These are phyloP conservation scores for Physaria fendleri DNA, from an alignment of 345 rosid genomes.

Conservation along the genomic window DNA sequence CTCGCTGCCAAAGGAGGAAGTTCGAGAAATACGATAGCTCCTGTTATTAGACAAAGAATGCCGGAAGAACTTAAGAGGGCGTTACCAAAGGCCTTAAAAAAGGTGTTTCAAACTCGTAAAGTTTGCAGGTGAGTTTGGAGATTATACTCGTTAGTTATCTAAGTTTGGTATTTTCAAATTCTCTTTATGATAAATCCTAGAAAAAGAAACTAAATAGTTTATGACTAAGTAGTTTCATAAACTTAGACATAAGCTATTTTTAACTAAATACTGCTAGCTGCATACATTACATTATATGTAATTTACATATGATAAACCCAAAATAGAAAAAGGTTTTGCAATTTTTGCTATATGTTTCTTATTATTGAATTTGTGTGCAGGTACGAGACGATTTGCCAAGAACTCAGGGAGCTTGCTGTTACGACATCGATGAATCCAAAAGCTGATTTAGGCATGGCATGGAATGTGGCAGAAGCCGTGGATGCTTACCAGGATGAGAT, in stretches of 20 bases:
- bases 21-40: conserved; percentile 17
- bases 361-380: conserved; percentile 34
- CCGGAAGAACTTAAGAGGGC: conserved; percentile 59
- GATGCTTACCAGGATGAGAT: conserved; percentile 58
- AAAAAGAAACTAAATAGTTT: no score
- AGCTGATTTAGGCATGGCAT: conserved; percentile 54
- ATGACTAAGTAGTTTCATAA: no score
- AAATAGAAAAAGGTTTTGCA: no score
- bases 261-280: no score
- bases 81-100: conserved; percentile 58
- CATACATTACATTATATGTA: no score
- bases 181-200: no score
- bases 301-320: no score
- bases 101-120: conserved; percentile 62
- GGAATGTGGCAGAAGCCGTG: conserved; percentile 50
- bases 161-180: background rate
- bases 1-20: conserved; percentile 33
- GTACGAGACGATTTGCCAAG: conserved; percentile 50
- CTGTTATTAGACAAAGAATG: no score
- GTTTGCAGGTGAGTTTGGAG: conserved; percentile 64
- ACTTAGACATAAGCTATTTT: no score
- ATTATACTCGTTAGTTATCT: background rate
- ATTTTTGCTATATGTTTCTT: background rate
- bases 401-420: conserved; percentile 61
- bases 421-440: conserved; percentile 54